phyloP scores from a whole-genome alignment of 495 filamentous ascomycete genomes.

The Penicillium samsonianum region DNA sequence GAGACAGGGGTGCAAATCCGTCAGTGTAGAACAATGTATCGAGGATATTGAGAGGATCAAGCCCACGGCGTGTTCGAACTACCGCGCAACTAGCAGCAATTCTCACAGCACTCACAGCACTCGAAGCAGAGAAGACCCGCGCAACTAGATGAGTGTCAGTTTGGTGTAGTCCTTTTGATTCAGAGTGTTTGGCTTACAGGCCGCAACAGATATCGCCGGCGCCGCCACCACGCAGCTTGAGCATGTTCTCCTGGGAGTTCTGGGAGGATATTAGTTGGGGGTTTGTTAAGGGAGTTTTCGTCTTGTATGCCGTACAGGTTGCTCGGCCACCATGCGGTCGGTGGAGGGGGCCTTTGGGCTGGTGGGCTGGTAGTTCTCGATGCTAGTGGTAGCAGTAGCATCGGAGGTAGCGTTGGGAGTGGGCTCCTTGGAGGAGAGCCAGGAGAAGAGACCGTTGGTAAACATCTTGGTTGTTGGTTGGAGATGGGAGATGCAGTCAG shows the following conservation, averaged over 20 bases:
- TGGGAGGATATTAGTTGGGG: slow-evolving; percentile 13
- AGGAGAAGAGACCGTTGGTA: slow-evolving; percentile 31
- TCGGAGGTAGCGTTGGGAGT: slow-evolving; percentile 31
- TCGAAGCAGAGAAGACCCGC: slow-evolving; percentile 49
- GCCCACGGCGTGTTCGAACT: too few species aligned
- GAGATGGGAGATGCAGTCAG: neutral
- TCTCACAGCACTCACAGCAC: slow-evolving; percentile 42
- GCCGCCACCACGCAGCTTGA: slow-evolving; percentile 48
- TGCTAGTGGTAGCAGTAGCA: slow-evolving; percentile 32
- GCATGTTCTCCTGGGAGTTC: slow-evolving; percentile 40
- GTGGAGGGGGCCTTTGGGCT: slow-evolving; percentile 35
- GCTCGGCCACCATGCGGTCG: slow-evolving; percentile 33
- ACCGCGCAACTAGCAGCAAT: slow-evolving; percentile 26
- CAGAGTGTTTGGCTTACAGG: slow-evolving; percentile 35
- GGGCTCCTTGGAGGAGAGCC: slow-evolving; percentile 42
- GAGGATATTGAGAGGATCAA: neutral
- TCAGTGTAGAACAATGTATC: neutral
- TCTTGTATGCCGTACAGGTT: slow-evolving; percentile 35
- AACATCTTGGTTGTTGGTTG: slow-evolving; percentile 35
- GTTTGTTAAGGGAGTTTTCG: neutral
- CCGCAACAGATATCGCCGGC: slow-evolving; percentile 47
- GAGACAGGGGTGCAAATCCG: too few species aligned
- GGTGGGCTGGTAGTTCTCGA: slow-evolving; percentile 40
- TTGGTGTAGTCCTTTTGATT: neutral
- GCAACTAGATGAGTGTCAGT: slow-evolving; percentile 29